These are phyloP conservation scores for Pichia cephalocereana DNA, from an alignment of 805 yeast genomes.

Conservation along the genomic window DNA sequence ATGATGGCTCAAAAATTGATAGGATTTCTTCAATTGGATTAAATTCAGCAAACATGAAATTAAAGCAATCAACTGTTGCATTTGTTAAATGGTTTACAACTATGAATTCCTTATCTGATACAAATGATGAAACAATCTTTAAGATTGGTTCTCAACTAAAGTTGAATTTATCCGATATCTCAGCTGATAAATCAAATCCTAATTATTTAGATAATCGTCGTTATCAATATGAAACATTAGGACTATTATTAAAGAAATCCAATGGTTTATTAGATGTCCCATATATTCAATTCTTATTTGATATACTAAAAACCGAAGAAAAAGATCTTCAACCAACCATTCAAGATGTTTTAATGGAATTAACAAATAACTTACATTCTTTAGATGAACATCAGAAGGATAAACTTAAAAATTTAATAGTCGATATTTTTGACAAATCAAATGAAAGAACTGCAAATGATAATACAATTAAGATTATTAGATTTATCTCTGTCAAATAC, in stretches of 20 bases:
- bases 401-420: slow-evolving; percentile 32
- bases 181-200: slow-evolving; percentile 27
- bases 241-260: slow-evolving; percentile 46
- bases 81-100: slow-evolving; percentile 56
- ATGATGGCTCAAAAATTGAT: slow-evolving; percentile 29
- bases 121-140: slow-evolving; percentile 26
- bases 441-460: slow-evolving; percentile 17
- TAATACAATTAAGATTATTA: slow-evolving; percentile 27
- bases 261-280: slow-evolving; percentile 38
- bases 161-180: slow-evolving; percentile 30
- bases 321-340: slow-evolving; percentile 56
- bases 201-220: slow-evolving; percentile 39
- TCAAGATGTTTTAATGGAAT: slow-evolving; percentile 58
- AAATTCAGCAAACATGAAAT: slow-evolving; percentile 39
- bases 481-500: slow-evolving; percentile 58
- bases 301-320: slow-evolving; percentile 56
- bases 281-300: slow-evolving; percentile 58
- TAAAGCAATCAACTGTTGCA: slow-evolving; percentile 49
- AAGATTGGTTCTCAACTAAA: slow-evolving; percentile 45
- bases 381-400: slow-evolving; percentile 31
- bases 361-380: slow-evolving; percentile 39
- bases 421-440: slow-evolving; percentile 12
- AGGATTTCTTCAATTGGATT: slow-evolving; percentile 53
- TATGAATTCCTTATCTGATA: slow-evolving; percentile 10
- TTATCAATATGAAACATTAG: slow-evolving; percentile 70